Base-by-base conservation (phyloP, 768 basidiomycete species). In the Pleurotus ostreatus region DNA sequence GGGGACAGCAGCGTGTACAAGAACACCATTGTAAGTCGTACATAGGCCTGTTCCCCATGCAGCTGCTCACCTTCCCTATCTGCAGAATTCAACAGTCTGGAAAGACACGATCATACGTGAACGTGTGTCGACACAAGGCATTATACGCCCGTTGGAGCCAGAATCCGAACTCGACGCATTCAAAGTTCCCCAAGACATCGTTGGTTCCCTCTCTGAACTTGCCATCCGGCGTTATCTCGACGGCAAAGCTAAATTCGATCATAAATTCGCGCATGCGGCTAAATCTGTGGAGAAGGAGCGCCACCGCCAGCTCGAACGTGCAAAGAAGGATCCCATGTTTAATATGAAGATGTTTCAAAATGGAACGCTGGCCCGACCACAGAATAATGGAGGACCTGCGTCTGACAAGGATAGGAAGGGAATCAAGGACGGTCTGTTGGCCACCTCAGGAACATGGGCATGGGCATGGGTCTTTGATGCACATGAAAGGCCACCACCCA, bases 401-500 rank as follows among this genome's bases (percentile, higher is more conserved):
- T 9, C 13, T 0, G 39, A 23, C 18, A 12, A 39, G n/a, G 51
- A 53, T 11, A 55, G 55, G 46, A 59, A 55, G 52, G 63, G 65
- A 8, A 60, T 68, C 55, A 78, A 75, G 57, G 72, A 73, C 41
- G 71, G 67, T 45, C 63, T 78, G 40, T 65, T 70, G 54, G 72
- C 73, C 41, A 75, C 74, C 5, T 76, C 79, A 25, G 83, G 78
- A 45, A 79, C 78, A 59, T 89, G 86, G 86, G 81, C 77, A 25
- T 94, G 91, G 86, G 84, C 86, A 16, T 98, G 90, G 94, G 92
- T 87, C 5, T 69, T 93, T 56, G 87, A 92, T 59, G 83, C 77
- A 13, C 74, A 82, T 49, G 94, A 97, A 71, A 76, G 78, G 16
- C 96, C 96, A 2, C 96, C 96, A 3, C 90, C 95, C 2, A 91